Conservation (phyloP, 140 eudicot genomes). For the Oenanthe javanica region DNA sequence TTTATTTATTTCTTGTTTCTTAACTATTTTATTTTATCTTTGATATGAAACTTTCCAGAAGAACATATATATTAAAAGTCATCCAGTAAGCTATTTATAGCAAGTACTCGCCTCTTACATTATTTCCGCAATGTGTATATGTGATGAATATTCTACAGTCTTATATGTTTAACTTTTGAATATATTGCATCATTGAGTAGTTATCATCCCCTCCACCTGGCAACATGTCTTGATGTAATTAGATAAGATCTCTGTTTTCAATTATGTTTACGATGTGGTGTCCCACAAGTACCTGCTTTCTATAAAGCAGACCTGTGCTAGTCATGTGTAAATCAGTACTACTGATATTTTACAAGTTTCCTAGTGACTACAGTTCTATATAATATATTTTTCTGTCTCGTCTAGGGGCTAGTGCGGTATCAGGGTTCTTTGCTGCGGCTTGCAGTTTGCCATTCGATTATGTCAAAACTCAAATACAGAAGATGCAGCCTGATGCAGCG, state of each 20-base stretch:
- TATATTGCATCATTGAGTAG: not conserved
- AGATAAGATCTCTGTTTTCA: not conserved
- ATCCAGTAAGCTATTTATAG: not conserved
- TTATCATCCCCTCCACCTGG: not conserved
- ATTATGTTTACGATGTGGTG: not conserved
- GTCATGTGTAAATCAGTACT: not conserved
- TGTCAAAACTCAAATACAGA: slow-evolving; percentile 90
- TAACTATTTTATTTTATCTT: not conserved
- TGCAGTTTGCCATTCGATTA: slow-evolving; percentile 95
- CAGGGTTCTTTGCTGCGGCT: slow-evolving; percentile 94
- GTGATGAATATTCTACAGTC: not conserved
- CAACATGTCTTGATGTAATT: not conserved
- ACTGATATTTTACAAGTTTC: not conserved
- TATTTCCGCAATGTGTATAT: not conserved
- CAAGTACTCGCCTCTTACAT: not conserved
- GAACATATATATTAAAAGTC: not conserved
- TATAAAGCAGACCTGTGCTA: not conserved
- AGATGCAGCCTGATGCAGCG: slow-evolving; percentile 93
- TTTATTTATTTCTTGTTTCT: too few species aligned
- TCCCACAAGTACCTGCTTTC: not conserved
- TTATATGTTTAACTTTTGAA: not conserved
- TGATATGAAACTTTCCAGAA: not conserved
- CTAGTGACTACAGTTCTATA: too few species aligned
- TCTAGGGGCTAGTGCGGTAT: slow-evolving; percentile 83
- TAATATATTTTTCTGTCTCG: too few species aligned